Conservation (phyloP, 1,284 basidiomycete species). For the Ustilago sp. region DNA sequence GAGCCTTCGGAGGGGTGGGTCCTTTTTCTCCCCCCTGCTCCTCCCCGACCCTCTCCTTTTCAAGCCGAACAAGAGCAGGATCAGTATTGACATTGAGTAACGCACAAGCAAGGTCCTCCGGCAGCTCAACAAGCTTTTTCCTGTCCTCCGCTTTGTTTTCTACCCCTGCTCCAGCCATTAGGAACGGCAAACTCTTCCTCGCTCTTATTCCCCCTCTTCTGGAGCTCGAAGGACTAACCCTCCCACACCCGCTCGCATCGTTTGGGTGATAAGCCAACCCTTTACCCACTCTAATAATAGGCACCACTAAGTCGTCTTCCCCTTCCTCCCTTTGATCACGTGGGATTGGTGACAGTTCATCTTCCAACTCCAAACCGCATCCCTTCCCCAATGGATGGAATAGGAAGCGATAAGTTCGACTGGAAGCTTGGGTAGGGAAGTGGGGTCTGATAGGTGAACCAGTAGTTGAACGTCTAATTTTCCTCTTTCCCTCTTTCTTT, state of each 20-base stretch:
- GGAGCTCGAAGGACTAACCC: too few relatives aligned
- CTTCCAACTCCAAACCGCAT: neutral
- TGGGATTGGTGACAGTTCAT: neutral
- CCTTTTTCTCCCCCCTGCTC: neutral
- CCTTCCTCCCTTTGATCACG: neutral
- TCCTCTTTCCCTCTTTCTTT: neutral
- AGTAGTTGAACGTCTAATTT: neutral
- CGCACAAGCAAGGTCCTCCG: neutral
- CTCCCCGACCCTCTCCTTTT: neutral
- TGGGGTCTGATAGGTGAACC: neutral
- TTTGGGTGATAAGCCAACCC: slow-evolving; percentile 17
- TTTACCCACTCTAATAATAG: slow-evolving; percentile 25
- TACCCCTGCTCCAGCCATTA: neutral
- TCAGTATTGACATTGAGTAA: neutral
- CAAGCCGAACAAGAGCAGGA: neutral
- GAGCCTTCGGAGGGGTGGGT: neutral
- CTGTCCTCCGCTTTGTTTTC: neutral
- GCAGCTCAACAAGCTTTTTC: neutral
- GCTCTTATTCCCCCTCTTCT: neutral
- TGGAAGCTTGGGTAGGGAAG: neutral
- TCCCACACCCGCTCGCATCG: neutral
- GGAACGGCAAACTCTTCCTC: neutral
- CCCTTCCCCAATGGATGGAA: neutral
- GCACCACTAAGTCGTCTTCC: neutral
- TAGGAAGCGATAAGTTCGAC: neutral